Percentiles rank a stretch among this genome's conserved stretches.
These are phyloP conservation scores for Chlamydomonas sp. DNA, from an alignment of 139 green algal species.

Conservation along the genomic window DNA sequence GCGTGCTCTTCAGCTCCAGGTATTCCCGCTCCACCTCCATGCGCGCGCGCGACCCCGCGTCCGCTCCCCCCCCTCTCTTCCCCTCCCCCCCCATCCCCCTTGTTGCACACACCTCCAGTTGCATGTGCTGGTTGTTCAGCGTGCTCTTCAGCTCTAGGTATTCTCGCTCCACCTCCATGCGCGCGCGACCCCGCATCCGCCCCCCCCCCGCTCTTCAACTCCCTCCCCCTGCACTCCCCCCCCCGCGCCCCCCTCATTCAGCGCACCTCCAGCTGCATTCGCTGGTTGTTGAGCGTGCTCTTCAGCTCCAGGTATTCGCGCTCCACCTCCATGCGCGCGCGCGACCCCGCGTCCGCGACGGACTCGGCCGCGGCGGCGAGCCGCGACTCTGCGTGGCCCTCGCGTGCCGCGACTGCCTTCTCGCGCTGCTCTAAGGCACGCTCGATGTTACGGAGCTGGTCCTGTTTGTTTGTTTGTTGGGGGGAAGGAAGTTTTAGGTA, in stretches of 20 bases:
- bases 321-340: conserved; percentile 23
- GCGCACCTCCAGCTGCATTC: conserved; percentile 35
- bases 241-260: neutral
- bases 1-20: conserved; percentile 30
- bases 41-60: neutral
- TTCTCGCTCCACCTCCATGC: conserved; percentile 30
- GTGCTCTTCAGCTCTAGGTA: conserved; percentile 36
- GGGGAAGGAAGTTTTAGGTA: too few species aligned
- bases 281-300: conserved; percentile 20
- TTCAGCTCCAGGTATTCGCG: conserved; percentile 43
- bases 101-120: conserved; percentile 25
- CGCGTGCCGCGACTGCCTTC: conserved; percentile 28
- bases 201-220: too few species aligned
- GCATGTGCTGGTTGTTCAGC: conserved; percentile 28
- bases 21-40: conserved; percentile 19
- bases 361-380: conserved; percentile 29
- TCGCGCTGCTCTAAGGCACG: conserved; percentile 33
- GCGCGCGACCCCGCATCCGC: conserved; percentile 3
- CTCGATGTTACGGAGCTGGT: conserved; percentile 36
- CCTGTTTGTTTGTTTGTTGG: too few species aligned
- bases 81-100: neutral
- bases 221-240: neutral
- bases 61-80: neutral
- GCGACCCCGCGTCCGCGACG: conserved; percentile 2
- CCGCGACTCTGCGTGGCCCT: conserved; percentile 28